Evolutionary conservation across 2,329 filamentous ascomycete species (phyloP).

Genomic region (Fusarium pilosicola): DNA sequence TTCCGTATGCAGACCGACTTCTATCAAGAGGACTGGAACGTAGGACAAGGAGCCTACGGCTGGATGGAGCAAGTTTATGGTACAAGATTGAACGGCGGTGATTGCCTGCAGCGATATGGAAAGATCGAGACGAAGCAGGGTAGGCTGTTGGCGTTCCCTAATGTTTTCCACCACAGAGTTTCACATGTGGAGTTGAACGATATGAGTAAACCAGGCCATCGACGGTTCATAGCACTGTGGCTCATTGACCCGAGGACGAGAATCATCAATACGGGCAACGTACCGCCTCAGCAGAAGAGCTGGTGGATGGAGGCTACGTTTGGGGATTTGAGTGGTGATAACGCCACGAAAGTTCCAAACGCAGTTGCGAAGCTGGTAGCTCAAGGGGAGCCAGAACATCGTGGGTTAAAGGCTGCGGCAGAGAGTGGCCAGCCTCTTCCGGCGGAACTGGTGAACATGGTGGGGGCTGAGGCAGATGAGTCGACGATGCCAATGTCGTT

Average conservation of each 20-base stretch:
- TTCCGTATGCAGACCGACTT: conserved; percentile 39
- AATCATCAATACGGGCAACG: conserved; percentile 48
- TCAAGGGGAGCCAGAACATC: not conserved
- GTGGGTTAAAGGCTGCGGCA: not conserved
- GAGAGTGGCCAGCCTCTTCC: not conserved
- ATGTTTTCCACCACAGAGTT: conserved; percentile 36
- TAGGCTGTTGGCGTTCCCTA: conserved; percentile 29
- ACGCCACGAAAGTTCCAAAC: not conserved
- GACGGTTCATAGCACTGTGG: conserved; percentile 63
- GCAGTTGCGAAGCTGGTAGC: conserved; percentile 1
- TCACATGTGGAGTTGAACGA: conserved; percentile 59
- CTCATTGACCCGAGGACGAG: conserved; percentile 61
- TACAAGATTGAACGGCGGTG: rapidly evolving
- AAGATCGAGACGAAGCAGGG: conserved; percentile 33
- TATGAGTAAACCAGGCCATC: conserved; percentile 58
- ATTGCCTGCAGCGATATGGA: conserved; percentile 30
- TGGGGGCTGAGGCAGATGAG: not conserved
- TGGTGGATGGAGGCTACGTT: conserved; percentile 45
- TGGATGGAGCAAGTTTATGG: conserved; percentile 34
- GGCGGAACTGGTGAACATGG: conserved; percentile 20
- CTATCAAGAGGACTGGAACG: not conserved
- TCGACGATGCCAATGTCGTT: conserved; percentile 18
- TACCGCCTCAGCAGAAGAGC: conserved; percentile 47
- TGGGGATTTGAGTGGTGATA: not conserved
- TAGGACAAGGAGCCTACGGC: not conserved